Evolutionary conservation across 495 filamentous ascomycete genomes (phyloP).

Genomic region (Clavariopsis aquatica): DNA sequence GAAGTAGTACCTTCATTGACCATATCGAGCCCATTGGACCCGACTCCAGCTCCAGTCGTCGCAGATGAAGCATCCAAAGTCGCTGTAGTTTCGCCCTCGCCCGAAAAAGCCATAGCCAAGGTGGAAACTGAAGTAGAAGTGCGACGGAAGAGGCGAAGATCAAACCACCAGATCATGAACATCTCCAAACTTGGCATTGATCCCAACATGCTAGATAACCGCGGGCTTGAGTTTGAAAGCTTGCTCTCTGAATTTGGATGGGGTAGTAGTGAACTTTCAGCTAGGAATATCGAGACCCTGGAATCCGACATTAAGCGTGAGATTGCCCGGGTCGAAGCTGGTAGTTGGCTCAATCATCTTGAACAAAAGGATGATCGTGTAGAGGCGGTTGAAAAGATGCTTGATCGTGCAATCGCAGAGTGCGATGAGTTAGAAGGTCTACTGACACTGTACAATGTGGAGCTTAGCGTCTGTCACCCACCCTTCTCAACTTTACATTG

Average conservation of each 20-base stretch:
- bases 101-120: conserved; percentile 42
- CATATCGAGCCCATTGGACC: conserved; percentile 40
- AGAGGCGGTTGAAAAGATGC: conserved; percentile 74
- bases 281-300: conserved; percentile 76
- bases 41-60: conserved; percentile 11
- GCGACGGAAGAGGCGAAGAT: conserved; percentile 62
- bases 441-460: conserved; percentile 88
- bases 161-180: conserved; percentile 76
- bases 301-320: conserved; percentile 82
- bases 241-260: conserved; percentile 87
- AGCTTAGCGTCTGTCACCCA: conserved; percentile 72
- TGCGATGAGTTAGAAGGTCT: conserved; percentile 95
- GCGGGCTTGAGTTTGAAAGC: conserved; percentile 71
- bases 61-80: conserved; percentile 34
- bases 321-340: conserved; percentile 84
- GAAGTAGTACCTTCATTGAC: conserved; percentile 42
- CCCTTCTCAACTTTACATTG: background rate
- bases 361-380: conserved; percentile 89
- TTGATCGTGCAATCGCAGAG: conserved; percentile 86
- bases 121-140: conserved; percentile 47
- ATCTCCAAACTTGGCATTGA: conserved; percentile 76
- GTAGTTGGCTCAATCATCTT: conserved; percentile 84
- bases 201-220: conserved; percentile 64
- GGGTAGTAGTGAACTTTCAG: conserved; percentile 71
- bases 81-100: conserved; percentile 33